A percentile compares a stretch with the other conserved stretches of the same genome.
phyloP scores from a whole-genome alignment of 2,329 filamentous ascomycete genomes.

The Paracamarosporium sp. region DNA sequence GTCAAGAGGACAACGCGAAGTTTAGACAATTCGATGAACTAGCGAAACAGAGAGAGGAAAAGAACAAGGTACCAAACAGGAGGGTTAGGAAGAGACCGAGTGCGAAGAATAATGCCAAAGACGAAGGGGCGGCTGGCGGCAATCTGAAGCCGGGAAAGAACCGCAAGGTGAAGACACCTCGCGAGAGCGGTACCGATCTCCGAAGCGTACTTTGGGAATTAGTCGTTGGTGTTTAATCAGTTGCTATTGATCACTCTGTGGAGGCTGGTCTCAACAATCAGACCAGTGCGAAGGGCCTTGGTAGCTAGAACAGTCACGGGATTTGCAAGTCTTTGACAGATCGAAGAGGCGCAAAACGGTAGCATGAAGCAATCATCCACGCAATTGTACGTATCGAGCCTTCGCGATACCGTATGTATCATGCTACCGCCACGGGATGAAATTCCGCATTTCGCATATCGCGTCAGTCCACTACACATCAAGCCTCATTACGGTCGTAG shows the following conservation, averaged over 20 bases:
- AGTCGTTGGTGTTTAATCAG: not conserved
- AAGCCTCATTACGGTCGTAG: no score
- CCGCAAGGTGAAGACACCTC: not conserved
- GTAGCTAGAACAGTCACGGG: no score
- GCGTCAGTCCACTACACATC: not conserved
- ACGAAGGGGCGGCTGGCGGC: not conserved
- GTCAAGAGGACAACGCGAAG: not conserved
- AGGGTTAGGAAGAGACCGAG: not conserved
- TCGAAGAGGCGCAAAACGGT: no score
- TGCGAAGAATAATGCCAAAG: not conserved
- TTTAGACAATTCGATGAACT: constrained; percentile 3
- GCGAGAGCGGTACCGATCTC: not conserved
- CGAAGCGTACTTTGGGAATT: not conserved
- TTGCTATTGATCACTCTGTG: no score
- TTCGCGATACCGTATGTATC: no score
- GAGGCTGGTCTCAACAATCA: no score
- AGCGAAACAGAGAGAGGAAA: constrained; percentile 2
- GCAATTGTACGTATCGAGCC: not conserved
- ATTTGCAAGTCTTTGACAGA: no score
- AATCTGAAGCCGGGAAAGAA: not conserved
- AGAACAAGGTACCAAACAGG: not conserved
- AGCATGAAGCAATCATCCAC: no score
- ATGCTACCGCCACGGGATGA: no score
- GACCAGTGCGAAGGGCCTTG: no score
- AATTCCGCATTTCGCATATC: no score